Conservation (phyloP, 1,284 basidiomycete genomes). For the Puccinia horiana region DNA sequence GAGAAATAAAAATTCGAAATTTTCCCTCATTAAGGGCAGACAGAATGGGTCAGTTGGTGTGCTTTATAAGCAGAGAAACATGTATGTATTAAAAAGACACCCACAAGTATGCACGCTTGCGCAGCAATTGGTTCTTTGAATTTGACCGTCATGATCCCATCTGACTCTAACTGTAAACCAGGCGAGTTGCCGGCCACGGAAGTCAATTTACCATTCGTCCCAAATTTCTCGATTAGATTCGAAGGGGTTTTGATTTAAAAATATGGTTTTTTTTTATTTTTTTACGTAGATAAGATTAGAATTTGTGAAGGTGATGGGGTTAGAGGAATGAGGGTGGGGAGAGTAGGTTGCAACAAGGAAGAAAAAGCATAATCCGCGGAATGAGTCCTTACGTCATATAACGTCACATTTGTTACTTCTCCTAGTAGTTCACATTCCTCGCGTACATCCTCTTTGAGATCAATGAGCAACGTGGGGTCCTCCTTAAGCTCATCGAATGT, state of each 20-base stretch:
- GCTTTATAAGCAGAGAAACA: not conserved
- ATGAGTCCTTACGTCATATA: slow-evolving; percentile 78
- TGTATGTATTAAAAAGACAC: slow-evolving; percentile 56
- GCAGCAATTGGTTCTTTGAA: slow-evolving; percentile 85
- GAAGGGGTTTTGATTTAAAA: too few species aligned
- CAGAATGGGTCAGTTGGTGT: not conserved
- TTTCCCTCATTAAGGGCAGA: slow-evolving; percentile 18
- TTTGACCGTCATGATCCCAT: slow-evolving; percentile 94
- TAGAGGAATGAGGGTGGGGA: not conserved
- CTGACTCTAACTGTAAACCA: slow-evolving; percentile 73
- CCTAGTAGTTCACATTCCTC: slow-evolving; percentile 88
- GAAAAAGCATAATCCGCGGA: not conserved
- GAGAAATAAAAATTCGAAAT: not conserved
- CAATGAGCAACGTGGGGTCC: slow-evolving; percentile 81
- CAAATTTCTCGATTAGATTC: not conserved
- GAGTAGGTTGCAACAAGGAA: not conserved
- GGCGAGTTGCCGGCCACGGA: not conserved
- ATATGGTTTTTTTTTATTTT: not conserved
- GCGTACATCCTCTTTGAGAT: slow-evolving; percentile 92
- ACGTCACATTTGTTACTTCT: slow-evolving; percentile 92
- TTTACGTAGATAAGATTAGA: not conserved
- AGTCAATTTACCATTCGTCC: not conserved
- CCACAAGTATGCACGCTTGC: slow-evolving; percentile 79
- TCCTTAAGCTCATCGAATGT: slow-evolving; percentile 80
- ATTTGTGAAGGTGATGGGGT: not conserved